These are phyloP conservation scores for Penicillium pulvis DNA, from an alignment of 495 filamentous ascomycete genomes.

Conservation along the genomic window DNA sequence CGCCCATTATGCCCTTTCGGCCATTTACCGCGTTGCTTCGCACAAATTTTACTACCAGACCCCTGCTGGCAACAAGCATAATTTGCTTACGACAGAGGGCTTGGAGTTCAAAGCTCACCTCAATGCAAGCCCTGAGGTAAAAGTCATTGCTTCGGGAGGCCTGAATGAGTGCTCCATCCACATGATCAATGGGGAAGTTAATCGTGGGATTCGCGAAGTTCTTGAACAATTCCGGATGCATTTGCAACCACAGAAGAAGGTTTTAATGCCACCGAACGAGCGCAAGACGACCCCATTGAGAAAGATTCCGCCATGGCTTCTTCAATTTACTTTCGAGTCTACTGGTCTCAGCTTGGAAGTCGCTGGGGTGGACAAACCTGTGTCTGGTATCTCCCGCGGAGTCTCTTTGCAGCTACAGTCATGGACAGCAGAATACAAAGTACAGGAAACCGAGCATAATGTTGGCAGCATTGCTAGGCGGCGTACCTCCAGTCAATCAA, in stretches of 20 bases:
- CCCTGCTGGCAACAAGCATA: slow-evolving; percentile 73
- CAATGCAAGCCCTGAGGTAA: slow-evolving; percentile 82
- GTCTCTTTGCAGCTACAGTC: slow-evolving; percentile 84
- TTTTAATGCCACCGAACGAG: slow-evolving; percentile 50
- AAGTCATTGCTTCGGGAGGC: slow-evolving; percentile 76
- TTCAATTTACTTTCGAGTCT: slow-evolving; percentile 81
- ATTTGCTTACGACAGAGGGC: slow-evolving; percentile 80
- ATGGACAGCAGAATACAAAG: slow-evolving; percentile 88
- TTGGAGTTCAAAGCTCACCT: slow-evolving; percentile 84
- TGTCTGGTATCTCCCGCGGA: slow-evolving; percentile 77
- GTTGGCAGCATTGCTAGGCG: slow-evolving; percentile 56
- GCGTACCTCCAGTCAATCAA: slow-evolving; percentile 60
- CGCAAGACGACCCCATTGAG: slow-evolving; percentile 69
- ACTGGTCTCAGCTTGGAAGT: slow-evolving; percentile 88
- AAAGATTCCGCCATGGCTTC: slow-evolving; percentile 78
- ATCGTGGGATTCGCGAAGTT: slow-evolving; percentile 87
- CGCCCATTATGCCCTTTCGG: slow-evolving; percentile 80
- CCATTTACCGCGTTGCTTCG: slow-evolving; percentile 78
- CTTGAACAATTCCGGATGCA: slow-evolving; percentile 72
- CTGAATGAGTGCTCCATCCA: slow-evolving; percentile 86
- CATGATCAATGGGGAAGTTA: slow-evolving; percentile 89
- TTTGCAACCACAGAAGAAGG: slow-evolving; percentile 62
- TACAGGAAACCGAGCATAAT: slow-evolving; percentile 69
- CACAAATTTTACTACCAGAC: slow-evolving; percentile 97
- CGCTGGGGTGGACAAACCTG: slow-evolving; percentile 80